Evolutionary conservation across 768 basidiomycete species (phyloP).

Genomic region (Chiua virens): DNA sequence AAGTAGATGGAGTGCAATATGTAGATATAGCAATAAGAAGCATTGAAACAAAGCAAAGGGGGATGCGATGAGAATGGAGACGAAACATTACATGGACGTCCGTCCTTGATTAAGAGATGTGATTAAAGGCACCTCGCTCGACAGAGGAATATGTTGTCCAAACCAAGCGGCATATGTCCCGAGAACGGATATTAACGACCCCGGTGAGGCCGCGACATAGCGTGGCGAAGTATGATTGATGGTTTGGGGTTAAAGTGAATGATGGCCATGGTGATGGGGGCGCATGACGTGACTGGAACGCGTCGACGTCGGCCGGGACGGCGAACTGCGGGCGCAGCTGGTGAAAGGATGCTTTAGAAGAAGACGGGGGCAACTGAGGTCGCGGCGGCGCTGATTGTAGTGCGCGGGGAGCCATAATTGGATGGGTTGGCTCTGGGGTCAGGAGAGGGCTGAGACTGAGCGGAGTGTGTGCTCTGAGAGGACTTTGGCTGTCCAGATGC

Average conservation of each 20-base stretch:
- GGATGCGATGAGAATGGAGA: not conserved
- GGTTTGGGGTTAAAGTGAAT: not conserved
- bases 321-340: not conserved
- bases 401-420: constrained; percentile 29
- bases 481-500: constrained; percentile 23
- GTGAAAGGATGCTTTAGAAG: constrained; percentile 41
- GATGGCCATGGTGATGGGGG: constrained; percentile 1
- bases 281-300: not conserved
- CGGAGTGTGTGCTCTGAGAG: constrained; percentile 4
- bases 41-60: not conserved
- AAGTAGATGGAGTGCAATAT: constrained; percentile 1
- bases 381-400: constrained; percentile 50
- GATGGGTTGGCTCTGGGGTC: constrained; percentile 23
- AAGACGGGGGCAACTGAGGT: constrained; percentile 55
- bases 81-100: constrained; percentile 9
- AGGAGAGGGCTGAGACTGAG: constrained; percentile 20
- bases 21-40: not conserved
- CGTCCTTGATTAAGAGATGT: constrained; percentile 16
- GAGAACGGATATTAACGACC: constrained; percentile 5
- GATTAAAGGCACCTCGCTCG: constrained; percentile 17
- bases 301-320: constrained; percentile 2
- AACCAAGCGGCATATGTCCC: not conserved
- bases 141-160: constrained; percentile 3
- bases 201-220: constrained; percentile 1
- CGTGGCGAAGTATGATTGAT: not conserved